These are phyloP conservation scores for Gnetum montanum DNA, from an alignment of 75 land plant genomes.

Conservation along the genomic window DNA sequence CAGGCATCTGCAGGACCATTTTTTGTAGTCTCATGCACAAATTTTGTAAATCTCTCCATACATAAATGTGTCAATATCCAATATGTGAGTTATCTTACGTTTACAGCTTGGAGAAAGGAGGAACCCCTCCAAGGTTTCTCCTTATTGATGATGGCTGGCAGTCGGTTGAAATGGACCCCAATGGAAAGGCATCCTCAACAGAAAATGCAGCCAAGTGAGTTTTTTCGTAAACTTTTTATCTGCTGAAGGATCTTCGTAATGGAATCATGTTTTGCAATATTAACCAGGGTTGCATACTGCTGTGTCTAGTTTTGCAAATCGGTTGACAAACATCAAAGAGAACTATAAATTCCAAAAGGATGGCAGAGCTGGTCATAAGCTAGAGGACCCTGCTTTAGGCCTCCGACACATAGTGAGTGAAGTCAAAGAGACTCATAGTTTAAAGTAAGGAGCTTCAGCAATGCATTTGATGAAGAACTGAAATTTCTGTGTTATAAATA, in stretches of 20 bases:
- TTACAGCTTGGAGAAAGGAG: constrained; percentile 64
- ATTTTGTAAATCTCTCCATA: neutral
- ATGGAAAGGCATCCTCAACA: constrained; percentile 15
- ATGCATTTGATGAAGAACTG: neutral
- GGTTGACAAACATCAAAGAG: constrained; percentile 73
- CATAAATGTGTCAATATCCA: too few relatives aligned
- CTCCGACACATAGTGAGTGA: constrained; percentile 57
- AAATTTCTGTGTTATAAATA: too few relatives aligned
- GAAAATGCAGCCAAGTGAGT: constrained; percentile 45
- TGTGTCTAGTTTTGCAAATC: constrained; percentile 76
- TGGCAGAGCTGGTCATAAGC: constrained; percentile 46
- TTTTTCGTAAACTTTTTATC: too few relatives aligned
- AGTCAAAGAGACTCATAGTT: constrained; percentile 40
- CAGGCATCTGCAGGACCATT: too few relatives aligned
- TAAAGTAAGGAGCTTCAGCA: constrained; percentile 38
- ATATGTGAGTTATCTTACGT: too few relatives aligned
- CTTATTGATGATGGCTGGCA: constrained; percentile 97
- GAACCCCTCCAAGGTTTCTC: constrained; percentile 78
- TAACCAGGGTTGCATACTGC: too few relatives aligned
- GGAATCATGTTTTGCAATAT: too few relatives aligned
- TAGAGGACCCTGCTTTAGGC: constrained; percentile 62
- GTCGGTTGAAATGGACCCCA: constrained; percentile 60
- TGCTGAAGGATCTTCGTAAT: too few relatives aligned
- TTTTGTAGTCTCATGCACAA: neutral
- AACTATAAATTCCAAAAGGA: constrained; percentile 87